Evolutionary conservation across 2,329 filamentous ascomycete genomes (phyloP).

Genomic region (Talaromyces verruculosus): DNA sequence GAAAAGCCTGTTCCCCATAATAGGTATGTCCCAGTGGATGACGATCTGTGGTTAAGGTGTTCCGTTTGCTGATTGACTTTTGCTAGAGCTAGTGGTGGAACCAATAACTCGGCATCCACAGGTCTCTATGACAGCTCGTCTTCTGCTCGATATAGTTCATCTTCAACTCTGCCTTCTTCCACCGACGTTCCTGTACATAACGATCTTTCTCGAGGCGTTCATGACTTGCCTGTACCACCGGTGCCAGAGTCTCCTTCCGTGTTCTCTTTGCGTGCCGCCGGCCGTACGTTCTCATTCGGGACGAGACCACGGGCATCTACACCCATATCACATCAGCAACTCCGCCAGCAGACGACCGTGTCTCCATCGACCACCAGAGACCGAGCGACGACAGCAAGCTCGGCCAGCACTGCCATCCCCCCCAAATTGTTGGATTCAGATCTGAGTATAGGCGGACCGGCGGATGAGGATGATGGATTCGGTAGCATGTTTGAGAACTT

Average conservation of each 20-base stretch:
- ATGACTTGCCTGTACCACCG: constrained; percentile 45
- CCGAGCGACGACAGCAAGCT: constrained; percentile 53
- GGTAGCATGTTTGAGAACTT: constrained; percentile 54
- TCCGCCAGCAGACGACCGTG: constrained; percentile 24
- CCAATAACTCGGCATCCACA: constrained; percentile 49
- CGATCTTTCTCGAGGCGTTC: constrained; percentile 40
- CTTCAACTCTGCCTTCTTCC: constrained; percentile 58
- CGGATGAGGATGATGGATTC: constrained; percentile 48
- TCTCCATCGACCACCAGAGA: constrained; percentile 36
- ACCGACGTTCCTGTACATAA: constrained; percentile 47
- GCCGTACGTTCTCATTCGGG: constrained; percentile 56
- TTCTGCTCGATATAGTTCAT: constrained; percentile 55
- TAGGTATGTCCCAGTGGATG: constrained; percentile 30
- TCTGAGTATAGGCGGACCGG: constrained; percentile 38
- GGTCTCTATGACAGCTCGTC: constrained; percentile 48
- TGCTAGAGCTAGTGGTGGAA: constrained; percentile 50
- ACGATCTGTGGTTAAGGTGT: constrained; percentile 18
- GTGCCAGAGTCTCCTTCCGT: constrained; percentile 39
- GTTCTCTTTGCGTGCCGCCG: constrained; percentile 47
- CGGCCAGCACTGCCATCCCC: constrained; percentile 52
- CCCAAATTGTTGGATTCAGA: constrained; percentile 52
- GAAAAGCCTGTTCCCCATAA: constrained; percentile 36
- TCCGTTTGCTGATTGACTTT: constrained; percentile 27
- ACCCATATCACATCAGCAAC: constrained; percentile 28
- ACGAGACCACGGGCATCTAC: constrained; percentile 32